These are phyloP conservation scores for Prototheca wickerhamii DNA, from an alignment of 163 green algal genomes.

Conservation along the genomic window DNA sequence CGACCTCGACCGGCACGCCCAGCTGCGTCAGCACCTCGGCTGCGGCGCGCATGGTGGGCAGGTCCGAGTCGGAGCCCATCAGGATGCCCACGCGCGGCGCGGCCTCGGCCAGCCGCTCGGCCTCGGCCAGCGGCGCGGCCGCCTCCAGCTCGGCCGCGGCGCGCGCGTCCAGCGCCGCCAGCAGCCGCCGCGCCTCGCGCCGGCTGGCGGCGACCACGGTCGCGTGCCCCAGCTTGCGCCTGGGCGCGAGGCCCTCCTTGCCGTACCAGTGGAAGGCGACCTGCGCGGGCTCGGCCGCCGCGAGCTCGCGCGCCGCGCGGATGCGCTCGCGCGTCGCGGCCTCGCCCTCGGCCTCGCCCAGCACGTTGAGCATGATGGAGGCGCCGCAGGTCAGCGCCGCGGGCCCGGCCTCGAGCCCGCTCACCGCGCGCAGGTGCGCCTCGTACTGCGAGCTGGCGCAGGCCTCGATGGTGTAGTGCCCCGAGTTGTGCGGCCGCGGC, in stretches of 20 bases:
- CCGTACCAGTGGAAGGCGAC: slow-evolving; percentile 93
- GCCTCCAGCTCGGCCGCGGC: slow-evolving; percentile 25
- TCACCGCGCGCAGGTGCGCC: slow-evolving; percentile 88
- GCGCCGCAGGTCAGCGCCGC: slow-evolving; percentile 51
- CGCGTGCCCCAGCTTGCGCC: slow-evolving; percentile 88
- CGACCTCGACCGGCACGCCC: slow-evolving; percentile 77
- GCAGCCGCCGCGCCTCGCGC: slow-evolving; percentile 29
- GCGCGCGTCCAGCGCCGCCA: slow-evolving; percentile 47
- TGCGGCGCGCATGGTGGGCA: slow-evolving; percentile 85
- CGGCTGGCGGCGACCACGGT: slow-evolving; percentile 67
- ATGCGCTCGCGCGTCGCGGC: slow-evolving; percentile 45
- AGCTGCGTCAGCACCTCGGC: slow-evolving; percentile 81
- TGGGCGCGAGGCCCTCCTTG: slow-evolving; percentile 64
- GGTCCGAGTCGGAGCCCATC: slow-evolving; percentile 94
- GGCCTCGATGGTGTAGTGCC: slow-evolving; percentile 97
- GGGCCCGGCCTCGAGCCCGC: slow-evolving; percentile 89
- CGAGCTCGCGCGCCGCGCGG: neutral
- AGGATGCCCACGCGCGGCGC: slow-evolving; percentile 80
- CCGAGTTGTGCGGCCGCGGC: slow-evolving; percentile 84
- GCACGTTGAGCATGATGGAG: slow-evolving; percentile 77
- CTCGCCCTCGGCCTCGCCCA: slow-evolving; percentile 70
- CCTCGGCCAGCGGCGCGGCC: neutral
- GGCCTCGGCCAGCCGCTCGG: neutral
- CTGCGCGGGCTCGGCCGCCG: slow-evolving; percentile 62
- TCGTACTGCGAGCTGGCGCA: slow-evolving; percentile 88